Percentiles rank a stretch among this genome's conserved stretches.
These are phyloP conservation scores for Annona cherimola DNA, from an alignment of 164 flowering plant genomes.

Conservation along the genomic window DNA sequence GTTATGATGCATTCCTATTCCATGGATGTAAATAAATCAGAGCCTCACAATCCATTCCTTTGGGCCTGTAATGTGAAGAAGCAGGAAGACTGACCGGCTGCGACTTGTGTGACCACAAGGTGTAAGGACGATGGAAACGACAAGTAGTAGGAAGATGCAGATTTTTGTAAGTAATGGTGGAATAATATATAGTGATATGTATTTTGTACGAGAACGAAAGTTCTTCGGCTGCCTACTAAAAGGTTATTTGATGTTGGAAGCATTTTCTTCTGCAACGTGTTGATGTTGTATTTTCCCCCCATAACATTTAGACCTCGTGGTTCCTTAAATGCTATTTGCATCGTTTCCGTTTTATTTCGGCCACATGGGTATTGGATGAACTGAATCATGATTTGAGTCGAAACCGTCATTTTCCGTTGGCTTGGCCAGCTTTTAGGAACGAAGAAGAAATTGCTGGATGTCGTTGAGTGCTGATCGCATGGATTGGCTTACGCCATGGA, in stretches of 20 bases:
- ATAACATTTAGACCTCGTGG: too few relatives aligned
- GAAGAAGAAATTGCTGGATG: too few relatives aligned
- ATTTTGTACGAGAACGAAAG: not conserved
- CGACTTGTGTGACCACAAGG: not conserved
- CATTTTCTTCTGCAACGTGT: not conserved
- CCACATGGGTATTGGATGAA: too few relatives aligned
- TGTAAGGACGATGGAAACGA: not conserved
- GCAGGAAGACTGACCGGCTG: not conserved
- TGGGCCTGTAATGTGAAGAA: too few relatives aligned
- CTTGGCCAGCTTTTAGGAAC: too few relatives aligned
- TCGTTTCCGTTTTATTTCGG: too few relatives aligned
- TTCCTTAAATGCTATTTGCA: too few relatives aligned
- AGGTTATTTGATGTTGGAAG: not conserved
- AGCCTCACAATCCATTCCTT: not conserved
- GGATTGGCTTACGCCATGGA: too few relatives aligned
- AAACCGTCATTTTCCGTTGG: too few relatives aligned
- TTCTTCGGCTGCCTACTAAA: not conserved
- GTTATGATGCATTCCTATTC: not conserved
- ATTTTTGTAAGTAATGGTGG: slow-evolving; percentile 3
- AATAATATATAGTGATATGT: not conserved
- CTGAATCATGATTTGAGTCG: too few relatives aligned
- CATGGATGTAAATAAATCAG: not conserved
- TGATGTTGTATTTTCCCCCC: too few relatives aligned
- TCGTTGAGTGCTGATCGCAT: too few relatives aligned
- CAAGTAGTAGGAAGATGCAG: not conserved